These are phyloP conservation scores for Dictyostelium firmibasis DNA, from an alignment of 78 protist species.

Conservation along the genomic window DNA sequence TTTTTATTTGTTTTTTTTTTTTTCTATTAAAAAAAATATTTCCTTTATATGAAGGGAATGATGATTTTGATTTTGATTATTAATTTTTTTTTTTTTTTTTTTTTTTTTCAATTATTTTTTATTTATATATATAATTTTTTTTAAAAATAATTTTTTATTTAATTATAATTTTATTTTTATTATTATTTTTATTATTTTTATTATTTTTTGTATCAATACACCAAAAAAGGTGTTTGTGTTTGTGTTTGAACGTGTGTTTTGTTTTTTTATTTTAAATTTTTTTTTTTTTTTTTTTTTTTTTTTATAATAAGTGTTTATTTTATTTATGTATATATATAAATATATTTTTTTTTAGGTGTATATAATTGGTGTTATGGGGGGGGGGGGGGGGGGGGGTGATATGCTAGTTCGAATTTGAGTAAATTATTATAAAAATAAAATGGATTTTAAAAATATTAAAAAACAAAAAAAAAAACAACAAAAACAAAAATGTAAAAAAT, in stretches of 20 bases:
- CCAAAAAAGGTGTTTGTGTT: neutral
- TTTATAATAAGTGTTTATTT: too few relatives aligned
- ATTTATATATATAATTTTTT: neutral
- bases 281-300: neutral
- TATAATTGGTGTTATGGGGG: neutral
- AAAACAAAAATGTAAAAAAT: too few relatives aligned
- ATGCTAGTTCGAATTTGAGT: neutral
- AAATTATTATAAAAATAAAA: neutral
- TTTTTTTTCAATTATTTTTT: neutral
- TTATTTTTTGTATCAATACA: neutral
- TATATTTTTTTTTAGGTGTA: neutral
- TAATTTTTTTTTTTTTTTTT: neutral
- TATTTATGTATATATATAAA: too few relatives aligned
- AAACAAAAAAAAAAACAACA: neutral
- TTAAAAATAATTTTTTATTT: neutral
- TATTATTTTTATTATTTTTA: too few relatives aligned
- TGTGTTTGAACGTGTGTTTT: neutral
- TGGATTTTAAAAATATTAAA: neutral
- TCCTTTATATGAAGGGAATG: neutral
- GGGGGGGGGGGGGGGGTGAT: too few relatives aligned
- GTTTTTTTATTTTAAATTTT: neutral
- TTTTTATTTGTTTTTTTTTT: neutral
- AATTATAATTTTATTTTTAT: neutral
- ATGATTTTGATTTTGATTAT: neutral
- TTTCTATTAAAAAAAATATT: too few relatives aligned